Evolutionary conservation across 2,329 filamentous ascomycete genomes (phyloP).

Genomic region (Parafenestella ontariensis): DNA sequence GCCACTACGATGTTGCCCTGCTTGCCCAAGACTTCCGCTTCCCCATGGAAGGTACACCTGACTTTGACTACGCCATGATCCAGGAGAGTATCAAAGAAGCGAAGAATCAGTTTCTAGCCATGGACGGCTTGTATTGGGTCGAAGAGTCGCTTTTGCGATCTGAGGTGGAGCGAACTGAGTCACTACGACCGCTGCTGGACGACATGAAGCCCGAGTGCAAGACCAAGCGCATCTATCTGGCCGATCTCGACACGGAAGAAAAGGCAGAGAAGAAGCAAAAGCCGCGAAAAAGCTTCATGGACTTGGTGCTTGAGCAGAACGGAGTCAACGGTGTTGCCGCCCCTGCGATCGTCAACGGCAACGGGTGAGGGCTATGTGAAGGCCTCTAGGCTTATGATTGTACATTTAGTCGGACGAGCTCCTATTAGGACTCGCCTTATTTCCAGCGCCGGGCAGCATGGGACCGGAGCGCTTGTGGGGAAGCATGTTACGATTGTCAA

Average conservation of each 20-base stretch:
- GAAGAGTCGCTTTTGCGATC: conserved; percentile 35
- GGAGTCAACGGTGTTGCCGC: conserved; percentile 27
- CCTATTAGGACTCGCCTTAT: background rate
- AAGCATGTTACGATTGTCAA: background rate
- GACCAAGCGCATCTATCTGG: conserved; percentile 34
- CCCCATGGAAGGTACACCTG: conserved; percentile 47
- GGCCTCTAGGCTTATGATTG: conserved; percentile 4
- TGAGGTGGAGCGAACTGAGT: conserved; percentile 41
- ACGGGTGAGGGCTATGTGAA: conserved; percentile 28
- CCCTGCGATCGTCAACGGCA: conserved; percentile 27
- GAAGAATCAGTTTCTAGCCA: conserved; percentile 44
- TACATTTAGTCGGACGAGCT: conserved; percentile 10
- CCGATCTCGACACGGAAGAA: conserved; percentile 21
- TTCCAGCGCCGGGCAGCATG: conserved; percentile 3
- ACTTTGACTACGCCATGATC: conserved; percentile 47
- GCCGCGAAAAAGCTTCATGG: conserved; percentile 48
- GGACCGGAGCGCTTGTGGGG: background rate
- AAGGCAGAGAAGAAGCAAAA: conserved; percentile 36
- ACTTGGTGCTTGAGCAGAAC: conserved; percentile 38
- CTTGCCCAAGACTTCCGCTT: conserved; percentile 50
- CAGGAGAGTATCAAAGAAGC: conserved; percentile 46
- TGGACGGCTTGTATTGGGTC: conserved; percentile 50
- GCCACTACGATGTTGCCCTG: conserved; percentile 47
- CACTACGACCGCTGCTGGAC: conserved; percentile 35
- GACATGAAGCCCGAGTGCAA: conserved; percentile 39